phyloP scores from a whole-genome alignment of 2,329 filamentous ascomycete species.

The Metarhizium guizhouense region DNA sequence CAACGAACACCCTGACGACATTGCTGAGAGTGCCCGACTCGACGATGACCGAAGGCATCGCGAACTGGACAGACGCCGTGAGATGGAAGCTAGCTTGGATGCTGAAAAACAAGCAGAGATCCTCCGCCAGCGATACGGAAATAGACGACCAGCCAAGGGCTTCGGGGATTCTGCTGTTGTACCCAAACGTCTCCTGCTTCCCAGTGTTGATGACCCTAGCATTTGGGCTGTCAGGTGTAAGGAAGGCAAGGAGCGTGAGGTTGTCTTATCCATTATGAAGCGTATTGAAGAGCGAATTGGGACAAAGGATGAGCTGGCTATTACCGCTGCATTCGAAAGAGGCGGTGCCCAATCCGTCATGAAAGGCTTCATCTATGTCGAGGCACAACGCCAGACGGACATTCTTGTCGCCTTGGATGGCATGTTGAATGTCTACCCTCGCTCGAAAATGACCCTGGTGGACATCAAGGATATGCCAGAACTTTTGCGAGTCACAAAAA shows the following conservation, averaged over 20 bases:
- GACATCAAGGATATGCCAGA: conserved; percentile 98
- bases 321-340: conserved; percentile 88
- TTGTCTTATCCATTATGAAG: conserved; percentile 81
- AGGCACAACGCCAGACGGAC: conserved; percentile 80
- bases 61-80: conserved; percentile 85
- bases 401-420: conserved; percentile 75
- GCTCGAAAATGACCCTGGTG: conserved; percentile 77
- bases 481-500: conserved; percentile 82
- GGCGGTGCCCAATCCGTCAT: conserved; percentile 69
- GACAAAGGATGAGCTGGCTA: conserved; percentile 71
- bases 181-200: conserved; percentile 77
- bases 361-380: conserved; percentile 92
- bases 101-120: conserved; percentile 88
- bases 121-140: conserved; percentile 80
- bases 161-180: conserved; percentile 65
- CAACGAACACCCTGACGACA: conserved; percentile 83
- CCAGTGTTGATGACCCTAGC: conserved; percentile 88
- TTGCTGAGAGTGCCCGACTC: conserved; percentile 69
- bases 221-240: conserved; percentile 94
- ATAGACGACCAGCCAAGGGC: conserved; percentile 57
- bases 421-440: conserved; percentile 82
- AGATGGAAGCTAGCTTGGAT: conserved; percentile 80
- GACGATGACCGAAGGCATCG: conserved; percentile 88
- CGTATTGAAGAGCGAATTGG: conserved; percentile 72
- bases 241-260: conserved; percentile 89